A percentile compares a stretch with the other conserved stretches of the same genome.
Conservation (phyloP, 2,329 filamentous ascomycete genomes). For the Eurotiales sp. region DNA sequence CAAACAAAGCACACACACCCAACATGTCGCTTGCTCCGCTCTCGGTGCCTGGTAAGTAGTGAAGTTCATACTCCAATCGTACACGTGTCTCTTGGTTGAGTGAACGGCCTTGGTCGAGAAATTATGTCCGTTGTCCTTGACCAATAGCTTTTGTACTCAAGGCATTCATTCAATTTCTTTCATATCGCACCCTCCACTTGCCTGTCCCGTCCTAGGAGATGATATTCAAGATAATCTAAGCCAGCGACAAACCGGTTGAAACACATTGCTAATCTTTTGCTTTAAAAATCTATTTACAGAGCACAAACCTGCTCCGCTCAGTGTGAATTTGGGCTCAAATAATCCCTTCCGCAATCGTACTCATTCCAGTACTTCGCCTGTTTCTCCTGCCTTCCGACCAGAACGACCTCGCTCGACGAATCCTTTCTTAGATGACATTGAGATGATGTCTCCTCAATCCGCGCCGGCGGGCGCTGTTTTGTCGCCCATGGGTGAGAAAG, state of each 20-base stretch:
- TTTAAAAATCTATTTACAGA: slow-evolving; percentile 19
- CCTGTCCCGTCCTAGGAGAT: slow-evolving; percentile 2
- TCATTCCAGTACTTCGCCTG: slow-evolving; percentile 30
- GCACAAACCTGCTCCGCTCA: slow-evolving; percentile 29
- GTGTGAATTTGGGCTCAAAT: slow-evolving; percentile 41
- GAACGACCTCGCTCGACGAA: slow-evolving; percentile 57
- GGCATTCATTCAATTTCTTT: background rate
- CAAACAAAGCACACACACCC: slow-evolving; percentile 13
- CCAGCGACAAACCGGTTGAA: background rate
- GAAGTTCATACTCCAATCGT: slow-evolving; percentile 10
- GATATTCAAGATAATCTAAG: no score
- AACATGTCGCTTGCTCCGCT: slow-evolving; percentile 24
- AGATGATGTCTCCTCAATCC: slow-evolving; percentile 35
- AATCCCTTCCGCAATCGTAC: slow-evolving; percentile 50
- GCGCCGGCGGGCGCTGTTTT: slow-evolving; percentile 30
- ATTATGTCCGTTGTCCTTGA: background rate
- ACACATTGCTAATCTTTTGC: slow-evolving; percentile 10
- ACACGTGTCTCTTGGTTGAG: slow-evolving; percentile 3
- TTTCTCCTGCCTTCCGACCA: slow-evolving; percentile 22
- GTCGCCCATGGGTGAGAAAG: slow-evolving; percentile 26
- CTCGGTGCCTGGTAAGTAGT: slow-evolving; percentile 24
- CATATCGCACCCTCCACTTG: slow-evolving; percentile 12
- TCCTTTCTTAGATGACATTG: slow-evolving; percentile 56
- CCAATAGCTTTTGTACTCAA: slow-evolving; percentile 2
- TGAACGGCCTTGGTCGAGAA: background rate